These are phyloP conservation scores for Suhomyces sp. DNA, from an alignment of 805 yeast genomes.

Conservation along the genomic window DNA sequence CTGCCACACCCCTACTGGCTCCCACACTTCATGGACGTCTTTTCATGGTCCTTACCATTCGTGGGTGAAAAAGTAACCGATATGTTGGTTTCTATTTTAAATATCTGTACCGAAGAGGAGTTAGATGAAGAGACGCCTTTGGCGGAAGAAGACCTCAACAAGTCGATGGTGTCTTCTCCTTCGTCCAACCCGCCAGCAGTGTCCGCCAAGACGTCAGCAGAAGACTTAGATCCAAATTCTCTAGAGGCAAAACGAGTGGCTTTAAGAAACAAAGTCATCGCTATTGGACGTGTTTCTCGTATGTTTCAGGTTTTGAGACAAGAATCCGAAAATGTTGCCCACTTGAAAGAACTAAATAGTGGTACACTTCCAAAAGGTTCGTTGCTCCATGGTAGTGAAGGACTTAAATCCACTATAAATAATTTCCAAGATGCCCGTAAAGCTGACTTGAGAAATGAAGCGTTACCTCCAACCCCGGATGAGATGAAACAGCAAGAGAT, in stretches of 20 bases:
- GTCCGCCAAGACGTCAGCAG: constrained; percentile 1
- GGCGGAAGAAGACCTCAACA: constrained; percentile 28
- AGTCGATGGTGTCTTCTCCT: constrained; percentile 21
- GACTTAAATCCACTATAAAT: constrained; percentile 62
- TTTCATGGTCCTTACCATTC: constrained; percentile 95
- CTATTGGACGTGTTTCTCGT: constrained; percentile 93
- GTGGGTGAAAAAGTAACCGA: constrained; percentile 96
- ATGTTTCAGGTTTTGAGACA: constrained; percentile 87
- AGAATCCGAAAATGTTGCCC: constrained; percentile 82
- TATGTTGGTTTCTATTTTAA: constrained; percentile 83
- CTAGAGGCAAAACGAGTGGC: constrained; percentile 45
- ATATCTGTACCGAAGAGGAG: constrained; percentile 94
- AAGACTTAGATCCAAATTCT: constrained; percentile 1
- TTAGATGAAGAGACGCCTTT: constrained; percentile 69
- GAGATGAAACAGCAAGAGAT: constrained; percentile 48
- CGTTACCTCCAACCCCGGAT: constrained; percentile 76
- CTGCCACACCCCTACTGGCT: constrained; percentile 96
- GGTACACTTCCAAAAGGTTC: constrained; percentile 87
- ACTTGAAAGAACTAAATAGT: constrained; percentile 67
- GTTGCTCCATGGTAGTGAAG: constrained; percentile 77
- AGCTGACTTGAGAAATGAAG: constrained; percentile 82
- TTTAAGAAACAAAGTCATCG: constrained; percentile 81
- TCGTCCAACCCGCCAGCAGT: constrained; percentile 6
- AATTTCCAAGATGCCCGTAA: constrained; percentile 80
- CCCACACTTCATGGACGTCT: constrained; percentile 96